Conservation (phyloP, 805 yeast genomes). For the Torulaspora indica region DNA sequence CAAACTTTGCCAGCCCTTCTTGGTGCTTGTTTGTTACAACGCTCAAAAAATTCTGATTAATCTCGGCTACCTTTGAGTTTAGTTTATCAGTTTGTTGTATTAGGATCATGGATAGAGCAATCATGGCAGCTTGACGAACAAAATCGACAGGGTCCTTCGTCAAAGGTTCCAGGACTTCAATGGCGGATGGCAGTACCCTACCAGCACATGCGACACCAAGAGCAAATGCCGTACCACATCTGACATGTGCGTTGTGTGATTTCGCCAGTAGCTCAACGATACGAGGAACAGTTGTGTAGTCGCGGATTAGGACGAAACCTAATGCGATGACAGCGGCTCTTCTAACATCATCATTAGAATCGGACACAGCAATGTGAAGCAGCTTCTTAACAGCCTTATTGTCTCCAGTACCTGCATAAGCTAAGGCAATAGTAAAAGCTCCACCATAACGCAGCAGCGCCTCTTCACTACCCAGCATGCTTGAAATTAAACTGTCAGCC, state of each 20-base stretch:
- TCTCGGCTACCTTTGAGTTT: constrained; percentile 70
- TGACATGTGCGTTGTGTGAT: constrained; percentile 95
- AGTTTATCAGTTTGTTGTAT: constrained; percentile 83
- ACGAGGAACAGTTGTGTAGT: constrained; percentile 89
- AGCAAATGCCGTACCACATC: constrained; percentile 97
- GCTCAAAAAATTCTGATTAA: constrained; percentile 67
- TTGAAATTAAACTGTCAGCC: constrained; percentile 65
- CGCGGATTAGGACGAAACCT: constrained; percentile 87
- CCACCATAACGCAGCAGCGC: constrained; percentile 92
- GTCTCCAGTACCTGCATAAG: constrained; percentile 94
- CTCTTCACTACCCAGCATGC: constrained; percentile 67
- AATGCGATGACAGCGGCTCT: constrained; percentile 90
- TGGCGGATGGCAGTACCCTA: constrained; percentile 78
- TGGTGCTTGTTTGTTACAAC: constrained; percentile 86
- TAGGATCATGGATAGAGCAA: constrained; percentile 86
- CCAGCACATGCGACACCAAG: constrained; percentile 97
- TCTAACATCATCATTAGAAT: constrained; percentile 93
- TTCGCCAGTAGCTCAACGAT: constrained; percentile 89
- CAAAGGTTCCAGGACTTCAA: constrained; percentile 88
- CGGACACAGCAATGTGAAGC: constrained; percentile 92
- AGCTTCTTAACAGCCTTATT: constrained; percentile 80
- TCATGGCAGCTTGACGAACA: constrained; percentile 95
- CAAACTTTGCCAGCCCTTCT: constrained; percentile 95
- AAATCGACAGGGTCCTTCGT: constrained; percentile 92
- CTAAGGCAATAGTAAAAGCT: constrained; percentile 87